Conservation (phyloP, 225 moss, liverwort and hornwort species). For the Physcomitrellopsis africana region DNA sequence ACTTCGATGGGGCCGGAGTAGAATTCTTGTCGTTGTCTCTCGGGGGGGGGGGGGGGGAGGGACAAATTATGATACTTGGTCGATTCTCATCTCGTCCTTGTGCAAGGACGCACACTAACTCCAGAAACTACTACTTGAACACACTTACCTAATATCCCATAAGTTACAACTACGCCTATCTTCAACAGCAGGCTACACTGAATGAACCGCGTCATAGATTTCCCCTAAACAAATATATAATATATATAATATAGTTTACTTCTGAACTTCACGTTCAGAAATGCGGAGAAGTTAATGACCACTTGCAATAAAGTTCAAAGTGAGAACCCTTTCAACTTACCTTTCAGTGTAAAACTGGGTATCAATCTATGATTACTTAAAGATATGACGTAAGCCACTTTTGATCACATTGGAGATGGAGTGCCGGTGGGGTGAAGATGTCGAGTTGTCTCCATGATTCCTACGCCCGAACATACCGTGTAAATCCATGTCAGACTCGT, state of each 20-base stretch:
- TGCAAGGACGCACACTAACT: slow-evolving; percentile 41
- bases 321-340: background rate
- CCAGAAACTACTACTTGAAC: slow-evolving; percentile 30
- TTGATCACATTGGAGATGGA: slow-evolving; percentile 37
- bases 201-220: background rate
- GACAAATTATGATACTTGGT: slow-evolving; percentile 63
- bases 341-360: background rate
- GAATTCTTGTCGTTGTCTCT: slow-evolving; percentile 22
- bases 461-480: slow-evolving; percentile 2
- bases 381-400: slow-evolving; percentile 34
- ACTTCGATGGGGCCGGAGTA: slow-evolving; percentile 11
- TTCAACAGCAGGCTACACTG: background rate
- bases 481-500: background rate
- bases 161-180: background rate
- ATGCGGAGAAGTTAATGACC: background rate
- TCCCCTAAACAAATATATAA: background rate
- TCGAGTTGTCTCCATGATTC: slow-evolving; percentile 15
- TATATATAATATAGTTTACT: slow-evolving; percentile 1
- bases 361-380: slow-evolving; percentile 23
- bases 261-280: background rate
- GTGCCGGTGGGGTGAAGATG: slow-evolving; percentile 35
- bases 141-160: background rate
- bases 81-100: slow-evolving; percentile 66
- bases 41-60: background rate
- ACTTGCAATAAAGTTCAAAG: background rate